Base-by-base conservation (phyloP, 208 protist species). In the Naegleria gruberi region DNA sequence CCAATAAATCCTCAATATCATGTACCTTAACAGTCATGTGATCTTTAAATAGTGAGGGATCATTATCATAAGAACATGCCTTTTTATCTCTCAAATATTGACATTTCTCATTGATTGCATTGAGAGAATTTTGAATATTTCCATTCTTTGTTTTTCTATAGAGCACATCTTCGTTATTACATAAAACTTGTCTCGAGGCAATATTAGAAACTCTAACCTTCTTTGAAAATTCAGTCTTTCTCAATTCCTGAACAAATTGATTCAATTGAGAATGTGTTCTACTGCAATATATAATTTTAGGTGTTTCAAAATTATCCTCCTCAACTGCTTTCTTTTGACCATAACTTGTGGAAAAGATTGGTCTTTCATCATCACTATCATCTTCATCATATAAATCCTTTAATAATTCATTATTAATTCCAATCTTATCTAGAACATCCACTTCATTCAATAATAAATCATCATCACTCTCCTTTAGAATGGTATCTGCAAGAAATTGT, bases 201-300 rank as follows among this genome's bases (percentile, higher is more conserved):
- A 99, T 93, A 89, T 97, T 94, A n/a, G 97, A 94, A 17, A 95
- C 93, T 2, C 91, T 65, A 26, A 93, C 90, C 40, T 95, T 83
- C 46, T 91, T 30, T 8, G 92, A 92, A 92, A 97, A 98, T 26
- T 88, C 93, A 3, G 97, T 98, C 12, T 90, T 74, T 89, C 95
- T 94, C 0, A 98, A 90, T 88, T 98, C 97, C 10, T 95, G 93
- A 41, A 97, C 94, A 45, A 99, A 95, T 90, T 99, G 97, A 34
- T 94, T 93, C 37, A 99, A 91, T 90, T 99, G 97, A 23, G 97
- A 97, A 94, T 99, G 98, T 26, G 97, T 98, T 43, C 98, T 94
- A 86, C 96, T 98, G 86, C 96, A 96, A 89, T 98, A 96, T 92
- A 97, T 97, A 5, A 98, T 91, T 90, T 98, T 97, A 42, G 95